Conservation (phyloP, 495 filamentous ascomycete species). For the Daldinia grandis region DNA sequence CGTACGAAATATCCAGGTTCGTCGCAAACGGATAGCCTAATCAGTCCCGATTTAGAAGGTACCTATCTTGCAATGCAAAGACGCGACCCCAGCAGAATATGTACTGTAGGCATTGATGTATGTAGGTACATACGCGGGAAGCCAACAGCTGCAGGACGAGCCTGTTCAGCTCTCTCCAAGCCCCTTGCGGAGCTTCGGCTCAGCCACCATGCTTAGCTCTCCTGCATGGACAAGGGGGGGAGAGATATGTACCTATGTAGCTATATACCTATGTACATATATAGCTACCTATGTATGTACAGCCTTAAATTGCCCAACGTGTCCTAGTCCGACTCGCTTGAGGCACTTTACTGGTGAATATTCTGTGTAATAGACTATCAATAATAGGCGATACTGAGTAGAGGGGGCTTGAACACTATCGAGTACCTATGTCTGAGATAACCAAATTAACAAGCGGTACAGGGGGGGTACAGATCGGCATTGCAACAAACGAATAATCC, state of each 20-base stretch:
- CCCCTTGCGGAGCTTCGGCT: slow-evolving; percentile 19
- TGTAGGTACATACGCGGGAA: neutral
- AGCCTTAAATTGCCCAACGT: slow-evolving; percentile 21
- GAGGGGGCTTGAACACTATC: neutral
- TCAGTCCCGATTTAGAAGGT: no score
- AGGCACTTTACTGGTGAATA: neutral
- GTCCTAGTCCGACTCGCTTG: slow-evolving; percentile 8
- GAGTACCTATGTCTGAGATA: neutral
- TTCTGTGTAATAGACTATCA: slow-evolving; percentile 3
- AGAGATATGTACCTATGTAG: no score
- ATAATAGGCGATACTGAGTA: neutral
- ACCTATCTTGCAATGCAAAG: no score
- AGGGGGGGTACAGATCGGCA: neutral
- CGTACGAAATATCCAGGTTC: no score
- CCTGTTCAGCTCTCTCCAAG: slow-evolving; percentile 10
- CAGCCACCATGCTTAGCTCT: slow-evolving; percentile 27
- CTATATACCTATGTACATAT: no score
- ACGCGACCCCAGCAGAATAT: no score
- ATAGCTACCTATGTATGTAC: no score
- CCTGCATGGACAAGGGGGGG: slow-evolving; percentile 8
- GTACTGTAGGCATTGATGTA: no score
- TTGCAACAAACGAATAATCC: neutral
- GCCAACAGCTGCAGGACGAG: neutral
- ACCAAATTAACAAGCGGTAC: neutral
- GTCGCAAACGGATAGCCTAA: no score